Evolutionary conservation across 306 rosid genomes (phyloP), one percentile per base, ranked within the genome.

Genomic region (Prunus campanulata): DNA sequence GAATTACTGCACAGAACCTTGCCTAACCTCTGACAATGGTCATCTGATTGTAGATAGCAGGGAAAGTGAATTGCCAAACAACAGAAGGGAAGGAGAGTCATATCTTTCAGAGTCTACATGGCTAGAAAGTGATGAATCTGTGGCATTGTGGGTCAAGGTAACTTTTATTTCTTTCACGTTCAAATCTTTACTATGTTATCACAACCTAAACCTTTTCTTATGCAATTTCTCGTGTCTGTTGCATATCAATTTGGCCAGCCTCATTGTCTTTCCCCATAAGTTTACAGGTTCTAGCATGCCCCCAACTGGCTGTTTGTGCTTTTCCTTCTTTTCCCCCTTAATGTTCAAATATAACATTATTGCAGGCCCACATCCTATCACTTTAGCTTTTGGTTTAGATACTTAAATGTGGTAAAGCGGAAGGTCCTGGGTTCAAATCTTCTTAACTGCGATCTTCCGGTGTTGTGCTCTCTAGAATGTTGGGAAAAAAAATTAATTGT

Each of bases 101-200:
- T 81, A 90, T 74, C 85, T 81, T 77, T 78, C 89, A 10, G 96
- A 90, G 80, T 92, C 99, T 35, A 77, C 84, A 42, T 96, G 97
- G 99, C 85, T 96, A 55, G 91, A 96, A 78, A 90, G 92, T 56
- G 98, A 92, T 78, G 93, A 66, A 82, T 86, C 99, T 66, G 83
- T 92, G 74, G 98, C 99, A 68, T 68, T 96, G 85, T 96, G 99
- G 99, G 97, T 92, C 73, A 96, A 92, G 99, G 99, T 95, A 88
- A 51, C 77, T 57, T 71, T 80, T 39, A 8, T 69, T 65, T 70
- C 16, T 16, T 71, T 63, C 25, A 30, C n/a, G 8, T 70, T 74
- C n/a, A 47, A 30, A 15, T 29, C 46, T 6, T 72, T 39, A 51
- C 25, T 42, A 66, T 25, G 70, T 55, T 20, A 14, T 20, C 35